Evolutionary conservation across 192 early-diverging fungal genomes (phyloP), one percentile per base, ranked within the genome.

Genomic region (Coemansia sp.): DNA sequence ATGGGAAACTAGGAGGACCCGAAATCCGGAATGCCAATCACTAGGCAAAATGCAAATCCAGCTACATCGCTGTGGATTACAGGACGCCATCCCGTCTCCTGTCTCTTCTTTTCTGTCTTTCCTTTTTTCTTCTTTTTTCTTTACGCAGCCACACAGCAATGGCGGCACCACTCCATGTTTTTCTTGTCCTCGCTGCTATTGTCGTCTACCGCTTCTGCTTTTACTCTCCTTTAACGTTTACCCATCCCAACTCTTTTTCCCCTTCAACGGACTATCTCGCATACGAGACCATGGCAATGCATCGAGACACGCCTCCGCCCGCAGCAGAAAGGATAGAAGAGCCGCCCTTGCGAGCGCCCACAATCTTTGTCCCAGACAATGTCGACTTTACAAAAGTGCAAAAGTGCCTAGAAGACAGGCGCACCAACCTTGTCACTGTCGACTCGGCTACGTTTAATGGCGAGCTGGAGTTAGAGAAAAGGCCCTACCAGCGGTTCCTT

Each of bases 141-240:
- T 55, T 55, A 26, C 52, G 52, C 52, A 55, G 52, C 26, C 52
- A 31, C 52, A 55, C 5, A 55, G 16, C 26, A 55, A 55, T 55
- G 52, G 52, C 52, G 11, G 52, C 52, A 7, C 52, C 52, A 33
- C 26, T 55, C 31, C 52, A 55, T 26, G 26, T 28, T 12, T 33
- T 55, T 13, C 52, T 55, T 6, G 52, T 55, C 14, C 52, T 55
- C 5, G 25, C 25, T 1, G 25, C 26, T 5, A 16, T 55, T 55
- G 26, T 31, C 16, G 0, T 55, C 0, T 55, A 55, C 14, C 52
- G 52, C 11, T 7, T 33, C 52, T 55, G 33, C 52, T 55, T 31
- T 55, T 31, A 12, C 16, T 6, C 14, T 55, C 52, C 52, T 2
- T 55, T 16, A 26, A 10, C 52, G 0, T n/a, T 28, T 14, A 55